Evolutionary conservation across 305 asterid genomes (phyloP).

Genomic region (Fraxinus angustifolia): DNA sequence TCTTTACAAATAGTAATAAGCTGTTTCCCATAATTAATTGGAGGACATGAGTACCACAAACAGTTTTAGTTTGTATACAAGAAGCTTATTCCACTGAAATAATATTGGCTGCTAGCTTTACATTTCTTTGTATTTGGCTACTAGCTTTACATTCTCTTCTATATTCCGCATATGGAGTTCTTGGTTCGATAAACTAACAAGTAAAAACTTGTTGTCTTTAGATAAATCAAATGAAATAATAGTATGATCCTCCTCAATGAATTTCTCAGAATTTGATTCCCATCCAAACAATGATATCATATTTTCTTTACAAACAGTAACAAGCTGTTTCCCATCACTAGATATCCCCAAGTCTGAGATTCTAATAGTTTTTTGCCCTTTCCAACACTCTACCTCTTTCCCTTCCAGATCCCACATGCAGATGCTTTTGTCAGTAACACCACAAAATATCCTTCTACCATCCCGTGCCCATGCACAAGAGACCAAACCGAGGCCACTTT

Average conservation of each 20-base stretch:
- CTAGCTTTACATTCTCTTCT: constrained; percentile 26
- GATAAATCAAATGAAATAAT: constrained; percentile 42
- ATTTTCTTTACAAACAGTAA: constrained; percentile 33
- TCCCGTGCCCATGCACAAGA: constrained; percentile 54
- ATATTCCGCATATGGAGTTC: constrained; percentile 53
- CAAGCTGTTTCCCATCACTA: constrained; percentile 34
- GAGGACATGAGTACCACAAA: no score
- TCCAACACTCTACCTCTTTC: constrained; percentile 34
- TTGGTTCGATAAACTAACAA: constrained; percentile 35
- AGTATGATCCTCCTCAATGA: constrained; percentile 32
- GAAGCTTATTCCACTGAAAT: constrained; percentile 53
- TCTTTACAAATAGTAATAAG: no score
- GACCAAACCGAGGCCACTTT: constrained; percentile 33
- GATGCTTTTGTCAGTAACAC: constrained; percentile 39
- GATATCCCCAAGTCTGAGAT: constrained; percentile 37
- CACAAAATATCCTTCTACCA: constrained; percentile 37
- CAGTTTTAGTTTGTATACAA: no score
- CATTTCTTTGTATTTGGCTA: constrained; percentile 36
- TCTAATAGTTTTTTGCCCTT: constrained; percentile 23
- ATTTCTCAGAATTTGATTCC: constrained; percentile 28
- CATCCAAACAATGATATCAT: constrained; percentile 30
- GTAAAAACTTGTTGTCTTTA: constrained; percentile 35
- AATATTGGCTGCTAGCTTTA: no score
- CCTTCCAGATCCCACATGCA: constrained; percentile 46
- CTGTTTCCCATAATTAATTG: no score